Conservation (phyloP, 768 basidiomycete genomes). For the Rhizopogon salebrosus region DNA sequence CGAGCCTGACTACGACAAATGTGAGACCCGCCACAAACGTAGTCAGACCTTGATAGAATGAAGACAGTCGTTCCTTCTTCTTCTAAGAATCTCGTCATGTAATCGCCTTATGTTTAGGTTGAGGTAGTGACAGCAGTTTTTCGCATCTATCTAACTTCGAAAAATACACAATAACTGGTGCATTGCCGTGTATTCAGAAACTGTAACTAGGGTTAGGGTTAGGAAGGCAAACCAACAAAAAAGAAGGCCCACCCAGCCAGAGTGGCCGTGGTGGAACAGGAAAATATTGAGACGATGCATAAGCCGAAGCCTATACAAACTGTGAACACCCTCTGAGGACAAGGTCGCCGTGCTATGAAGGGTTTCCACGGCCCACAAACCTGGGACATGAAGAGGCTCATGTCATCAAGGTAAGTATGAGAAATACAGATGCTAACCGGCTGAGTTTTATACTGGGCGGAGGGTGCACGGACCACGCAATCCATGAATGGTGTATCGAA, state of each 20-base stretch:
- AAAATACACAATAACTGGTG: too few relatives aligned
- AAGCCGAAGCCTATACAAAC: conserved; percentile 59
- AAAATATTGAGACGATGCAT: conserved; percentile 79
- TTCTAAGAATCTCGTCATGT: too few relatives aligned
- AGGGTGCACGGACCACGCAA: neutral
- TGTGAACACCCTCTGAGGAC: conserved; percentile 39
- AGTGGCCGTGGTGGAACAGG: conserved; percentile 59
- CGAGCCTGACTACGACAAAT: too few relatives aligned
- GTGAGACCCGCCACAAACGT: too few relatives aligned
- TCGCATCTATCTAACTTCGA: too few relatives aligned
- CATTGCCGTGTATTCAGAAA: neutral
- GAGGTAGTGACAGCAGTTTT: too few relatives aligned
- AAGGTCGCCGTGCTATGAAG: conserved; percentile 53
- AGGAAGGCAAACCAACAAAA: conserved; percentile 18
- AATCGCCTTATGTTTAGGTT: too few relatives aligned
- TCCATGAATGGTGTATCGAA: too few relatives aligned
- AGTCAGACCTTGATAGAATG: too few relatives aligned
- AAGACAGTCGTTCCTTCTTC: too few relatives aligned
- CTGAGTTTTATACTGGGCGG: conserved; percentile 7
- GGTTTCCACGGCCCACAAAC: conserved; percentile 49
- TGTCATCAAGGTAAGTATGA: conserved; percentile 67
- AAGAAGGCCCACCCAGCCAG: conserved; percentile 42
- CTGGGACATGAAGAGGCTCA: conserved; percentile 47
- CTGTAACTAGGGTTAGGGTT: conserved; percentile 22
- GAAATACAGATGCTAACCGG: neutral